These are phyloP conservation scores for Escovopsis weberi DNA, from an alignment of 2,329 filamentous ascomycete genomes.

Conservation along the genomic window DNA sequence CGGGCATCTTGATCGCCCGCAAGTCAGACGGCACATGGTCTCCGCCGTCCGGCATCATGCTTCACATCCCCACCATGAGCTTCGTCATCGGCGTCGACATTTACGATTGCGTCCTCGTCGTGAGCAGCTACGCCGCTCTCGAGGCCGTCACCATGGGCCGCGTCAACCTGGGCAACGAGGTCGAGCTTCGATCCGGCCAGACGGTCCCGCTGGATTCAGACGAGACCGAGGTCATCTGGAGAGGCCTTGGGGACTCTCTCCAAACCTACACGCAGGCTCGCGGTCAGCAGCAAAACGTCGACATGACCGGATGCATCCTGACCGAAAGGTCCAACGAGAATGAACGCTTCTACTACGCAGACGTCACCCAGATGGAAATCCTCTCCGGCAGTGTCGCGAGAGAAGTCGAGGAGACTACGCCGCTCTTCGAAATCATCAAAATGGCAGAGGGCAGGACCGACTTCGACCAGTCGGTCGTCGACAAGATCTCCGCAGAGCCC, in stretches of 20 bases:
- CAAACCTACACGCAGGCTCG: constrained; percentile 45
- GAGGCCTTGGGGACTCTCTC: constrained; percentile 38
- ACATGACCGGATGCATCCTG: constrained; percentile 41
- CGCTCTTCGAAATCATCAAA: constrained; percentile 71
- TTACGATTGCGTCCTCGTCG: constrained; percentile 88
- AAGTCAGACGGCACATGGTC: constrained; percentile 83
- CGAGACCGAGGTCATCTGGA: constrained; percentile 36
- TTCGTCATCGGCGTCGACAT: constrained; percentile 89
- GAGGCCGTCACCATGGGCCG: constrained; percentile 70
- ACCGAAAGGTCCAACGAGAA: constrained; percentile 45
- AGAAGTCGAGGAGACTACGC: constrained; percentile 37
- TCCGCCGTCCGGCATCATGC: constrained; percentile 75
- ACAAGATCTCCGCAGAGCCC: constrained; percentile 46
- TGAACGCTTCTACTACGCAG: constrained; percentile 39
- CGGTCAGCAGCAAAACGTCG: constrained; percentile 39
- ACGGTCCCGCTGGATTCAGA: constrained; percentile 41
- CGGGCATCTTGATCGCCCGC: constrained; percentile 71
- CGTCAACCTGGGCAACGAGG: constrained; percentile 68
- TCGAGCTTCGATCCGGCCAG: constrained; percentile 63
- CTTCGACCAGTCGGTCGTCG: constrained; percentile 54
- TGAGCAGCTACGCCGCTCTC: constrained; percentile 73
- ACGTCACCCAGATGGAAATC: constrained; percentile 39
- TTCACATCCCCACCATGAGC: constrained; percentile 78
- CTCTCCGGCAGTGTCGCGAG: constrained; percentile 41
- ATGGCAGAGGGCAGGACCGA: constrained; percentile 72